Conservation (phyloP, 768 basidiomycete species). For the Steccherinum ochraceum region DNA sequence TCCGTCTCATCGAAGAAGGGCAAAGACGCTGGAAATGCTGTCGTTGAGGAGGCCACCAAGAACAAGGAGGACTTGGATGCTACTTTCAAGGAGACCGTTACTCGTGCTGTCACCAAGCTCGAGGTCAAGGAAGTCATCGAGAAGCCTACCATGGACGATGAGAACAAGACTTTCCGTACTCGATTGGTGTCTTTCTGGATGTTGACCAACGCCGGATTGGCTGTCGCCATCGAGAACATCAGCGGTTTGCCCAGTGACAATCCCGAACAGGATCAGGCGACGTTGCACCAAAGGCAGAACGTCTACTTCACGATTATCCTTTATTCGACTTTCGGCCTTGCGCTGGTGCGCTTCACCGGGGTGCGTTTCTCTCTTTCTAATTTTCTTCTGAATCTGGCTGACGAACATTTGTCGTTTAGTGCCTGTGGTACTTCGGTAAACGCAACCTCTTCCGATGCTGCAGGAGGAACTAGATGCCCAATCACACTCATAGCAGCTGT, state of each 20-base stretch:
- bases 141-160: conserved; percentile 82
- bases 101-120: conserved; percentile 75
- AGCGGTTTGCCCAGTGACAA: conserved; percentile 48
- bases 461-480: conserved; percentile 53
- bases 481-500: not conserved
- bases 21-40: conserved; percentile 63
- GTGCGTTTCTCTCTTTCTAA: conserved; percentile 36
- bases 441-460: conserved; percentile 79
- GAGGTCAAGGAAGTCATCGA: conserved; percentile 59
- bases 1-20: conserved; percentile 81
- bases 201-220: conserved; percentile 61
- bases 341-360: conserved; percentile 68
- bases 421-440: conserved; percentile 77
- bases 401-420: conserved; percentile 34
- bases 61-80: conserved; percentile 87
- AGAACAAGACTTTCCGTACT: conserved; percentile 91
- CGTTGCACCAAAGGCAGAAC: conserved; percentile 39
- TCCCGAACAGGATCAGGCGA: conserved; percentile 34
- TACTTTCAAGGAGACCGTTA: conserved; percentile 88
- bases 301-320: conserved; percentile 74
- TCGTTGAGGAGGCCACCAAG: conserved; percentile 81
- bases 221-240: conserved; percentile 70
- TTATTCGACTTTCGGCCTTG: conserved; percentile 71
- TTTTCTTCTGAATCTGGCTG: not conserved
- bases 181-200: conserved; percentile 83